These are phyloP conservation scores for Pelargonium australe DNA, from an alignment of 441 rosid genomes.

Conservation along the genomic window DNA sequence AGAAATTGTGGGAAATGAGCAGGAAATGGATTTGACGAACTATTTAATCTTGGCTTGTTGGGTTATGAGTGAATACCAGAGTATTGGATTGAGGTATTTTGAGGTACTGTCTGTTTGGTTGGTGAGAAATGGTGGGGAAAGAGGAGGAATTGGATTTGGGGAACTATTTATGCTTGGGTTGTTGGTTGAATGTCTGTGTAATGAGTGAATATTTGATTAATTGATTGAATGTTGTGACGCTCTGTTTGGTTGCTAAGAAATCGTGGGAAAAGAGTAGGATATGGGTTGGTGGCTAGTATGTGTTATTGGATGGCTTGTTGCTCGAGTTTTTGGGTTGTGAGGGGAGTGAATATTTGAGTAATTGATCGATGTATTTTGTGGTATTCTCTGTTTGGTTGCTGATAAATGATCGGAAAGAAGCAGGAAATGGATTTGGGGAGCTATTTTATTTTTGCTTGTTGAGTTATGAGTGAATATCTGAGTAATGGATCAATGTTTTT, in stretches of 20 bases:
- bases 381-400: too few relatives aligned
- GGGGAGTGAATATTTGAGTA: too few relatives aligned
- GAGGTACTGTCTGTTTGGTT: background rate
- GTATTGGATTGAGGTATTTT: background rate
- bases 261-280: background rate
- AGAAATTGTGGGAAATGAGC: background rate
- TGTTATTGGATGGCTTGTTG: background rate
- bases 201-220: background rate
- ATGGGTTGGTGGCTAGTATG: background rate
- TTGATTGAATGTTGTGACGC: background rate
- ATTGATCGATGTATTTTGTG: too few relatives aligned
- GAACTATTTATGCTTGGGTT: background rate
- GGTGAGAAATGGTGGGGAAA: background rate
- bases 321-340: background rate
- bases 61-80: background rate
- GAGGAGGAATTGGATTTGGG: background rate
- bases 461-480: too few relatives aligned
- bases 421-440: too few relatives aligned
- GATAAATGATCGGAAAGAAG: too few relatives aligned
- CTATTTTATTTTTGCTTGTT: too few relatives aligned
- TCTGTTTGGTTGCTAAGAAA: background rate
- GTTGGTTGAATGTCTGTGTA: background rate
- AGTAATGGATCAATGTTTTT: too few relatives aligned
- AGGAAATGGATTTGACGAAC: too few relatives aligned
- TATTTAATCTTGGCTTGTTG: background rate